These are phyloP conservation scores for Agaricus blazei DNA, from an alignment of 768 basidiomycete genomes.

Conservation along the genomic window DNA sequence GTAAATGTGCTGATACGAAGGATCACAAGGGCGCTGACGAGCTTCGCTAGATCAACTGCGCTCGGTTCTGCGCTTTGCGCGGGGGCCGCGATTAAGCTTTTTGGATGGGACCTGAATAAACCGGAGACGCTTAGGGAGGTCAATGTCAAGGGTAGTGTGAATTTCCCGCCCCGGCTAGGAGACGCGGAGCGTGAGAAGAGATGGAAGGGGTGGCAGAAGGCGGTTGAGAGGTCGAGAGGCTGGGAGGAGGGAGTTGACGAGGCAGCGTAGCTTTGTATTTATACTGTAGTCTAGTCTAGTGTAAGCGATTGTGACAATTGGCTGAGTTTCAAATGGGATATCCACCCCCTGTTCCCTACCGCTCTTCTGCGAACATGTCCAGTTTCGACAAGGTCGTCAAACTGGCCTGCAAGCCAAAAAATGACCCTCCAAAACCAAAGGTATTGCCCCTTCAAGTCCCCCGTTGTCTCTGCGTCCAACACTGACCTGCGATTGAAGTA, in stretches of 20 bases:
- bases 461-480: neutral
- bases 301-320: neutral
- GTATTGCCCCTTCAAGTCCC: constrained; percentile 29
- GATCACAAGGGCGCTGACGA: neutral
- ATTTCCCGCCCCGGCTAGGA: constrained; percentile 56
- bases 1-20: constrained; percentile 22
- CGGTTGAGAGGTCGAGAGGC: constrained; percentile 74
- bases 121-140: constrained; percentile 83
- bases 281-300: neutral
- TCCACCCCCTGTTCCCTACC: neutral
- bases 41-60: constrained; percentile 74
- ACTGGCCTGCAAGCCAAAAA: constrained; percentile 95
- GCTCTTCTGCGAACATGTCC: constrained; percentile 42
- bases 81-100: constrained; percentile 79
- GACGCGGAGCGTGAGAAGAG: constrained; percentile 53
- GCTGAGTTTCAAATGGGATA: constrained; percentile 12
- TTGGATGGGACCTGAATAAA: constrained; percentile 85
- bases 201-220: constrained; percentile 84
- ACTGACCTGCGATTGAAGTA: constrained; percentile 49
- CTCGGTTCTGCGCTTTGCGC: constrained; percentile 93
- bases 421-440: constrained; percentile 93
- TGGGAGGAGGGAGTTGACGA: constrained; percentile 67
- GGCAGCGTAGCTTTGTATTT: constrained; percentile 3
- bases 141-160: constrained; percentile 75
- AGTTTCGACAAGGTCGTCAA: constrained; percentile 92